phyloP scores from a whole-genome alignment of 2,329 filamentous ascomycete species.

The Aspergillus phoenicis region DNA sequence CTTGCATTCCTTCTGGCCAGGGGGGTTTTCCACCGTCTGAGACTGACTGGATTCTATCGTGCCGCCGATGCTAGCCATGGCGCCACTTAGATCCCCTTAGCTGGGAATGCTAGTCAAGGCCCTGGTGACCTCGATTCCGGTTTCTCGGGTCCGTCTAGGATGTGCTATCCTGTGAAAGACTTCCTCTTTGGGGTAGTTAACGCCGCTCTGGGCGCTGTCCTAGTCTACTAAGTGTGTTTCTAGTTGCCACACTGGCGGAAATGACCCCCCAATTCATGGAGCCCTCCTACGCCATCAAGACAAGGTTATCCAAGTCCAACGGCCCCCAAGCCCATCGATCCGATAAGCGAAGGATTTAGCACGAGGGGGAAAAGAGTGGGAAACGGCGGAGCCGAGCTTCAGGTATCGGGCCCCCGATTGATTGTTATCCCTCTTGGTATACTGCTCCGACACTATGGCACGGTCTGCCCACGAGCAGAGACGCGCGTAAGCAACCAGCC shows the following conservation, averaged over 20 bases:
- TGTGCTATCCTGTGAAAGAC: not conserved
- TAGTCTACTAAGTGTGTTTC: not conserved
- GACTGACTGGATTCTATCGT: too few species aligned
- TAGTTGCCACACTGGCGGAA: not conserved
- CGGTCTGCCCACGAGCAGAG: not conserved
- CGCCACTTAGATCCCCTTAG: not conserved
- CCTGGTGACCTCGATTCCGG: not conserved
- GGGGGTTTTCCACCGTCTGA: not conserved
- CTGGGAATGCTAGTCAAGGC: not conserved
- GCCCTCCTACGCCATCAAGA: not conserved
- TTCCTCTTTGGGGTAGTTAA: not conserved
- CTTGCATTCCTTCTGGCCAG: not conserved
- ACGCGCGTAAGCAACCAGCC: not conserved
- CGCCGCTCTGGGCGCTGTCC: not conserved
- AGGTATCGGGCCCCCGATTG: not conserved
- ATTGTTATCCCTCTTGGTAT: conserved; percentile 2
- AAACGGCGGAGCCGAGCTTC: not conserved
- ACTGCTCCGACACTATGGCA: conserved; percentile 6
- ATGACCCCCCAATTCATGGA: not conserved
- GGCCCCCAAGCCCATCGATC: conserved; percentile 15
- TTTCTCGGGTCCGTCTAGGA: not conserved
- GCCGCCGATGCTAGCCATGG: not conserved
- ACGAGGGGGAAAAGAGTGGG: not conserved
- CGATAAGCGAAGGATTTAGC: conserved; percentile 16
- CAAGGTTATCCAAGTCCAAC: conserved; percentile 8